Percentiles rank a stretch among this genome's conserved stretches.
These are phyloP conservation scores for Raffaelea ambrosiae DNA, from an alignment of 2,329 filamentous ascomycete genomes.

Conservation along the genomic window DNA sequence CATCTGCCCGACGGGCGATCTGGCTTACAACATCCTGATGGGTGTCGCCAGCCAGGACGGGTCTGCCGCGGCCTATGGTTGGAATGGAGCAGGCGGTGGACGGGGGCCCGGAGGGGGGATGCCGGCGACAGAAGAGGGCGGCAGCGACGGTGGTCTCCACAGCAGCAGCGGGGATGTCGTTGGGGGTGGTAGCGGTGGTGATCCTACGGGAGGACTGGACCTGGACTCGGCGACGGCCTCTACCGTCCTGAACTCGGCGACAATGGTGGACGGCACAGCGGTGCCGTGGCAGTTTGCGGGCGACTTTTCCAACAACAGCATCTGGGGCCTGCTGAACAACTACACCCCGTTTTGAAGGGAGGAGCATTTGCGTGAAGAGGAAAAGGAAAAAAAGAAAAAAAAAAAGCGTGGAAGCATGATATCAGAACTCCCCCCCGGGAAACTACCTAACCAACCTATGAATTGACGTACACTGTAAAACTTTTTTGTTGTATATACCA, in stretches of 20 bases:
- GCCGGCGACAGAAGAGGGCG: not conserved
- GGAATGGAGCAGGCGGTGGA: not conserved
- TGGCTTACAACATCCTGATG: conserved; percentile 47
- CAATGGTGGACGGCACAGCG: conserved; percentile 4
- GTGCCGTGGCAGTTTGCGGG: conserved; percentile 43
- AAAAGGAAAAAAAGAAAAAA: not conserved
- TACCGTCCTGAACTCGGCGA: not conserved
- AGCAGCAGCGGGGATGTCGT: not conserved
- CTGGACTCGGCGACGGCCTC: not conserved
- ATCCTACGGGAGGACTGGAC: too few species aligned
- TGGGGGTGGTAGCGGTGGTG: not conserved
- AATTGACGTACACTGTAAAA: too few species aligned
- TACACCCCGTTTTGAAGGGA: conserved; percentile 22
- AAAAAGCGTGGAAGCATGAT: too few species aligned
- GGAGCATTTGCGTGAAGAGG: too few species aligned
- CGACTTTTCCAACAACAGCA: conserved; percentile 44
- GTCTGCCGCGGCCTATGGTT: conserved; percentile 11
- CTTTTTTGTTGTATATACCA: too few species aligned
- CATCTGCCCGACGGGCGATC: conserved; percentile 47
- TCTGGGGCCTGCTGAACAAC: conserved; percentile 48
- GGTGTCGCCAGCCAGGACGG: conserved; percentile 25
- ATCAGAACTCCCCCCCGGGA: too few species aligned
- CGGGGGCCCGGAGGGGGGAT: not conserved
- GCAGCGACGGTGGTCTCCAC: conserved; percentile 9
- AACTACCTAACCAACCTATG: too few species aligned